phyloP scores from a whole-genome alignment of 768 basidiomycete species.

The Collybia sordida region DNA sequence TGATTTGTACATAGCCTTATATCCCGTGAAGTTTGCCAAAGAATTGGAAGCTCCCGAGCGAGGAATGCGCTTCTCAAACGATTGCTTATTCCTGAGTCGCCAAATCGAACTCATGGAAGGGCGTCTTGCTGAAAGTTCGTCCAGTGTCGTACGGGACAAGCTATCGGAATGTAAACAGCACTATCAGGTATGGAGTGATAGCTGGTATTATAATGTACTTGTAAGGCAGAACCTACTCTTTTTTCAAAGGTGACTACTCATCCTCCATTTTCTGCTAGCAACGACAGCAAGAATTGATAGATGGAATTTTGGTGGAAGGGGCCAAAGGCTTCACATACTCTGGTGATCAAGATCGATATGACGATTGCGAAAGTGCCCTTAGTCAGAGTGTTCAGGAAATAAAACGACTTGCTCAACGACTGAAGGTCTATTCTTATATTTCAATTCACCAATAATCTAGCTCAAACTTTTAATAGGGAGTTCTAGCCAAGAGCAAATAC shows the following conservation, averaged over 20 bases:
- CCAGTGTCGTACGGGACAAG: conserved; percentile 37
- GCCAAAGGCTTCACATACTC: conserved; percentile 70
- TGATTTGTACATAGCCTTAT: conserved; percentile 78
- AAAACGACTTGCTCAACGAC: conserved; percentile 57
- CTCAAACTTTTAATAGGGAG: conserved; percentile 39
- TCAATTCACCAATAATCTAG: not conserved
- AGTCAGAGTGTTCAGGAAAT: conserved; percentile 63
- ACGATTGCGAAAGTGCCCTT: conserved; percentile 72
- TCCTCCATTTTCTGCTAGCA: conserved; percentile 34
- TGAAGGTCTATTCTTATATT: conserved; percentile 58
- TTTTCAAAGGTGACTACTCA: not conserved
- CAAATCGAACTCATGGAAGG: conserved; percentile 46
- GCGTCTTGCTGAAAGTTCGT: conserved; percentile 15
- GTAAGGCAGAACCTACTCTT: conserved; percentile 37
- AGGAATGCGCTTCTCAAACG: conserved; percentile 79
- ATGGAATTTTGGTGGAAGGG: conserved; percentile 45
- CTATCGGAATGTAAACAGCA: conserved; percentile 50
- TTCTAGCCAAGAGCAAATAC: conserved; percentile 72
- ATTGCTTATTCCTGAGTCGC: conserved; percentile 65
- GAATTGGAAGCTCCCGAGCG: conserved; percentile 50
- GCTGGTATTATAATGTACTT: conserved; percentile 70
- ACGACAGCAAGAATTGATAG: conserved; percentile 42
- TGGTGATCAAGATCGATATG: conserved; percentile 70
- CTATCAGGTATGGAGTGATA: conserved; percentile 58
- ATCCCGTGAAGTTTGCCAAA: conserved; percentile 59